Percentiles rank a stretch among this genome's conserved stretches.
Conservation (phyloP, 805 yeast genomes). For the Starmerella asiatica region DNA sequence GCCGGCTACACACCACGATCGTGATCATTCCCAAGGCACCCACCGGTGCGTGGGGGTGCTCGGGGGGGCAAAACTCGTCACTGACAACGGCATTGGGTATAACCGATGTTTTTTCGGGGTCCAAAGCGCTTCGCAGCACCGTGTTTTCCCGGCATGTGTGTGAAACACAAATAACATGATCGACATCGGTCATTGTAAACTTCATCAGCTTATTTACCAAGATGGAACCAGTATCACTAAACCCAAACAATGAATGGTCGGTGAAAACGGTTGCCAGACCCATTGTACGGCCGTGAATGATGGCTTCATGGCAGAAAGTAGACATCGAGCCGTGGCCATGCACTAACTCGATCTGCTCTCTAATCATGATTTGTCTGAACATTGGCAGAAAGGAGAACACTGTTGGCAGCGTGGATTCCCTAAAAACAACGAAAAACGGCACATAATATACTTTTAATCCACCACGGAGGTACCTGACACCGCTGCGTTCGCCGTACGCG, state of each 20-base stretch:
- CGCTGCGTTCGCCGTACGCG: conserved; percentile 68
- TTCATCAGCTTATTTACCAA: conserved; percentile 75
- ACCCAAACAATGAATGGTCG: conserved; percentile 92
- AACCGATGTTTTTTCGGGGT: conserved; percentile 68
- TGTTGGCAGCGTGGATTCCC: conserved; percentile 79
- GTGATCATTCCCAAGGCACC: conserved; percentile 35
- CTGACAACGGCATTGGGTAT: conserved; percentile 96
- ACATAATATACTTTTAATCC: conserved; percentile 88
- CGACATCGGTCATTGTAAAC: conserved; percentile 72
- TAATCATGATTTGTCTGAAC: conserved; percentile 64
- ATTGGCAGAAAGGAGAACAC: conserved; percentile 81
- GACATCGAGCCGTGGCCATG: conserved; percentile 94
- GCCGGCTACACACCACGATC: conserved; percentile 77
- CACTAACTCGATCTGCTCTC: conserved; percentile 77
- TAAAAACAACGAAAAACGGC: conserved; percentile 65
- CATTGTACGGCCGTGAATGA: conserved; percentile 86
- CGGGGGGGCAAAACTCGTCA: conserved; percentile 42
- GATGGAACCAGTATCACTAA: conserved; percentile 70
- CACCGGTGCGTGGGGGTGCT: conserved; percentile 21
- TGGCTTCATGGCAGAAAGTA: conserved; percentile 75
- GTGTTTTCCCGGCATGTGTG: conserved; percentile 95
- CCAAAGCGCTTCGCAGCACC: conserved; percentile 69
- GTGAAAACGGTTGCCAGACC: conserved; percentile 85
- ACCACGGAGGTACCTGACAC: conserved; percentile 69
- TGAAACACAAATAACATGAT: conserved; percentile 90